Evolutionary conservation across 495 filamentous ascomycete species (phyloP), one percentile per base, ranked within the genome.

Genomic region (Aspergillus saccharolyticus): DNA sequence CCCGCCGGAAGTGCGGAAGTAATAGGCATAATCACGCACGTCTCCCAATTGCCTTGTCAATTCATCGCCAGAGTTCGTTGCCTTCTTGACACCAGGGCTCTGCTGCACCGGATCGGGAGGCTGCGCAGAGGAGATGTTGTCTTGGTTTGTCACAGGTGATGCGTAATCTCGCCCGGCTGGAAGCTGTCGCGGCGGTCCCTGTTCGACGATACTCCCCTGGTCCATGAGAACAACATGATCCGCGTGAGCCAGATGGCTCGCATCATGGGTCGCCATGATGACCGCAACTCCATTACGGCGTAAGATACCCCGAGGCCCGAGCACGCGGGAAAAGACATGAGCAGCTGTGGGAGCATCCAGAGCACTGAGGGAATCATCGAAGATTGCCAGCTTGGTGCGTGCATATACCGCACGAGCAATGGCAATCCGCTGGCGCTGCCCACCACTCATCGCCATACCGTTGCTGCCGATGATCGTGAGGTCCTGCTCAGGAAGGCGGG

Each of bases 381-480:
- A 4, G 21, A 46, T 12, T 8, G 18, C 17, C 8, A 46, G n/a
- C n/a, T 12, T 19, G 10, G 12, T 21, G 7, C 44, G 44, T 21
- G 44, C 44, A 30, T 64, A 57, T 6, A 64, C 43, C 7, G 59
- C 51, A n/a, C 55, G 52, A 21, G 4, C 54, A 30, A 56, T 17
- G 22, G 56, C 62, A 17, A 68, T n/a, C 28, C 90, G 79, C 64
- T 92, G 88, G 63, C 91, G 91, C 66, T 94, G 90, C 1, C 90
- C 90, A 43, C 90, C 90, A 47, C 87, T 91, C 6, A 94, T 79
- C 2, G 88, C 89, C 61, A 92, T 88, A 24, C 90, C 90, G 25
- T 87, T 80, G 65, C 90, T 89, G 19, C 90, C 90, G 63, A 91
- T 87, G 65, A 89, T 84, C 0, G 88, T 91, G 55, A 73, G 62